Conservation (phyloP, 257 asterid genomes). For the Fraxinus cuspidata region DNA sequence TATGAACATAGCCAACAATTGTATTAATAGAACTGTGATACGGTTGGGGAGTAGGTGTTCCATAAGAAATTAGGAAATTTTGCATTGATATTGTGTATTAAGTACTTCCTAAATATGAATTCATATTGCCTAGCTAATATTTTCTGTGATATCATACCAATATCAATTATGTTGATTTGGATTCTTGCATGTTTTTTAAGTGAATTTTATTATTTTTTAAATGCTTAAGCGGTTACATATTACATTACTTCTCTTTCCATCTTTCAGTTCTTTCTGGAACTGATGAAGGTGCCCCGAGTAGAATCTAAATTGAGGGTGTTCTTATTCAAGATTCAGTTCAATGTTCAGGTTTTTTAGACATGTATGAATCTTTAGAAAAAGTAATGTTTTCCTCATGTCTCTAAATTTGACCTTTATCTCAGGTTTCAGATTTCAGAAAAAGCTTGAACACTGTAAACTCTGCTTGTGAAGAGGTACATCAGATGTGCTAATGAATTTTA, state of each 20-base stretch:
- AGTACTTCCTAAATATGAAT: not conserved
- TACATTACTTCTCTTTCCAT: slow-evolving; percentile 18
- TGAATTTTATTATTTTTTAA: not conserved
- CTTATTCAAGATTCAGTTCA: slow-evolving; percentile 94
- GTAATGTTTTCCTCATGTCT: slow-evolving; percentile 17
- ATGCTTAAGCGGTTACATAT: not conserved
- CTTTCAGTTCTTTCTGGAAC: slow-evolving; percentile 95
- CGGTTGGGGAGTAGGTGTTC: not conserved
- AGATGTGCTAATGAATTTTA: slow-evolving; percentile 9
- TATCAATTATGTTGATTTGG: not conserved
- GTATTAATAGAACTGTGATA: not conserved
- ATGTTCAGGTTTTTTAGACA: slow-evolving; percentile 64
- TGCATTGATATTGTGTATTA: not conserved
- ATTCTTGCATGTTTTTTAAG: slow-evolving; percentile 3
- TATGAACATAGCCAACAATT: not conserved
- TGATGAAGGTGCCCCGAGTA: slow-evolving; percentile 99
- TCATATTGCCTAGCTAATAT: slow-evolving; percentile 8
- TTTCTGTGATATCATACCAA: not conserved
- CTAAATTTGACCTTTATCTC: slow-evolving; percentile 38
- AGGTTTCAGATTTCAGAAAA: slow-evolving; percentile 80
- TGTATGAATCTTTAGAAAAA: slow-evolving; percentile 22
- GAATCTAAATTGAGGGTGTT: slow-evolving; percentile 94
- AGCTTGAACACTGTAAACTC: slow-evolving; percentile 83
- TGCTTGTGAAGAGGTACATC: slow-evolving; percentile 90
- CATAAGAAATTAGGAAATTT: not conserved